Base-by-base conservation (phyloP, 2,329 filamentous ascomycete genomes). In the Fusarium hostae region DNA sequence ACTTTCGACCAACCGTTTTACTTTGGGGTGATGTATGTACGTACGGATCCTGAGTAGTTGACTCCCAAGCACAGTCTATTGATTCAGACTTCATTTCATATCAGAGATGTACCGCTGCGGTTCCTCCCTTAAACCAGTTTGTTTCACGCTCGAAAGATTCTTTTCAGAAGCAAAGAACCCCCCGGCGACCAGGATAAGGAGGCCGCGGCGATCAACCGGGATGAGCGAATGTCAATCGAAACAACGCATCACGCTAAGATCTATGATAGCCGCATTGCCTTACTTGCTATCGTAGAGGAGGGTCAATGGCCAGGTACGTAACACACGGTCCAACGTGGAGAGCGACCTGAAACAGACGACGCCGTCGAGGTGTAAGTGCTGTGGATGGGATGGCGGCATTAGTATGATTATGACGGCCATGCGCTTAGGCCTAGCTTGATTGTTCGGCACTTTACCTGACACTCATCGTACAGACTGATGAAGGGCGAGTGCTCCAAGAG, bases 271-370 rank as follows among this genome's bases (percentile, higher is more conserved):
- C 50, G 69, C 54, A 58, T 67, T 67, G 55, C 57, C 34, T 55
- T 43, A 37, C n/a, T 22, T 41, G 12, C 24, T 45, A 30, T 39
- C 41, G 60, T 37, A 44, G 52, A 30, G 11, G 30, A 18, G 39
- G 30, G 39, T 32, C 32, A 65, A 43, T 28, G 28, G 34, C 34
- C 39, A 39, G 47, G 44, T 48, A 63, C 50, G 62, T 70, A 63
- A 60, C 71, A 75, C 70, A 75, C 64, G 64, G 64, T 64, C 62
- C 67, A 71, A 73, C 60, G 59, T 56, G 68, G 67, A 76, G 63
- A 72, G 57, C 59, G 58, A 75, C 74, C 74, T 76, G 74, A 76
- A 76, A 76, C 74, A 62, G 59, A 67, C 56, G 63, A 74, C 61
- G 63, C 64, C 57, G 65, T 73, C 64, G 35, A 57, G 41, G 54